These are phyloP conservation scores for Peribolospora kevripleyi DNA, from an alignment of 768 basidiomycete species.

Conservation along the genomic window DNA sequence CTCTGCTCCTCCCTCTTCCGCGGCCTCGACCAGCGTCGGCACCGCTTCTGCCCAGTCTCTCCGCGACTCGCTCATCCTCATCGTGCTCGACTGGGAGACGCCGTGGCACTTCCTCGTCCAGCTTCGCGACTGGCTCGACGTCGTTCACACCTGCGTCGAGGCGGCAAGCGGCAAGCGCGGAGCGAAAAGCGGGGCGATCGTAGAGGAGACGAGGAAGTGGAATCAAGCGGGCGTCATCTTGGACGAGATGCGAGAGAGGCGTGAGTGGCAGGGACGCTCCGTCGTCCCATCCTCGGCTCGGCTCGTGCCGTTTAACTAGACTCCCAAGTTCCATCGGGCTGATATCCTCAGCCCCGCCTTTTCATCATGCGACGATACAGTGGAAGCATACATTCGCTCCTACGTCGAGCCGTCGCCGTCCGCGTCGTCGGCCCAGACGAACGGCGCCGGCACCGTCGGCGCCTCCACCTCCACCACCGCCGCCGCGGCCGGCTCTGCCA, in stretches of 20 bases:
- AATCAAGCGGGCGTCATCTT: too few species aligned
- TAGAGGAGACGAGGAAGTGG: too few species aligned
- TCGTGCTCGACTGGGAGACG: conserved; percentile 82
- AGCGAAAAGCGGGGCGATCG: not conserved
- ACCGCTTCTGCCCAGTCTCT: conserved; percentile 22
- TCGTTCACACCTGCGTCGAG: conserved; percentile 54
- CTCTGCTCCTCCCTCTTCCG: conserved; percentile 45
- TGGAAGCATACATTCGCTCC: conserved; percentile 5
- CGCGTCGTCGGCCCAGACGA: not conserved
- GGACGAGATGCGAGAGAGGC: too few species aligned
- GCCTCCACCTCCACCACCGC: not conserved
- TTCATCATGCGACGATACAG: not conserved
- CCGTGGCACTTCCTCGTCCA: conserved; percentile 80
- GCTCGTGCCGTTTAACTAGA: too few species aligned
- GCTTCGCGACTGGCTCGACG: conserved; percentile 55
- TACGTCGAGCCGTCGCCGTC: conserved; percentile 9
- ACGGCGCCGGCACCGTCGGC: not conserved
- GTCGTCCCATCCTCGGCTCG: too few species aligned
- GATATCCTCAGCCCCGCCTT: too few species aligned
- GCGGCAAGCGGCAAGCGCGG: not conserved
- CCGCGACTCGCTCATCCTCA: conserved; percentile 50
- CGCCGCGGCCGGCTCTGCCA: not conserved
- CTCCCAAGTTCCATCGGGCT: too few species aligned
- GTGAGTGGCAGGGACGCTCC: too few species aligned
- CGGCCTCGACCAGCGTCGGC: conserved; percentile 36